Conservation (phyloP, 2,329 filamentous ascomycete genomes). For the Penicillium brasilianum region DNA sequence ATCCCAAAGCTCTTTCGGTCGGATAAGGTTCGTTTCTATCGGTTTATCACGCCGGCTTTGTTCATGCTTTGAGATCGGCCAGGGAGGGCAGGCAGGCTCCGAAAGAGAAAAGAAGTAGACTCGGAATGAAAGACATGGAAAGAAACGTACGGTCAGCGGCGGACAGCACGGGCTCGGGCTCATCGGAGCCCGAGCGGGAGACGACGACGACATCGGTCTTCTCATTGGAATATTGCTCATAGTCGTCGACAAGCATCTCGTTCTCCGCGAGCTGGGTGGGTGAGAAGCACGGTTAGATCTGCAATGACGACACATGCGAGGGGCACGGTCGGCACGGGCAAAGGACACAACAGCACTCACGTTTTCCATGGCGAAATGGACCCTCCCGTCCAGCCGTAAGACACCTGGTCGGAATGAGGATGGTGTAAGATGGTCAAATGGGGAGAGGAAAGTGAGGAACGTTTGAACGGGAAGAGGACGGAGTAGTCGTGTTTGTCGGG, state of each 20-base stretch:
- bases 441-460: conserved; percentile 11
- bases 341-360: conserved; percentile 36
- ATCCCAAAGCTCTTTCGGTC: conserved; percentile 6
- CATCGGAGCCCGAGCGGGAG: conserved; percentile 63
- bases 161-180: conserved; percentile 60
- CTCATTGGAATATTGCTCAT: conserved; percentile 64
- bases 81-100: neutral
- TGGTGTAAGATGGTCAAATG: conserved; percentile 13
- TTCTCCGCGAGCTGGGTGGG: conserved; percentile 57
- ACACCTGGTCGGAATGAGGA: conserved; percentile 31
- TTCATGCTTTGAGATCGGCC: neutral
- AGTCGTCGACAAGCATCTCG: conserved; percentile 67
- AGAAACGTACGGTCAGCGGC: conserved; percentile 62
- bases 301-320: conserved; percentile 39
- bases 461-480: neutral
- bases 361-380: conserved; percentile 52
- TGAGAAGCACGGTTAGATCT: conserved; percentile 24
- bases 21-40: neutral
- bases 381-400: conserved; percentile 39
- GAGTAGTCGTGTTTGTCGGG: conserved; percentile 19
- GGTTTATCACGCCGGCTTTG: neutral
- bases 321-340: conserved; percentile 27
- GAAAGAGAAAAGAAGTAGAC: conserved; percentile 15
- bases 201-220: conserved; percentile 67
- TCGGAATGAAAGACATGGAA: conserved; percentile 3